Evolutionary conservation across 768 basidiomycete genomes (phyloP), one percentile per base, ranked within the genome.

Genomic region (Tulasnella sp.): DNA sequence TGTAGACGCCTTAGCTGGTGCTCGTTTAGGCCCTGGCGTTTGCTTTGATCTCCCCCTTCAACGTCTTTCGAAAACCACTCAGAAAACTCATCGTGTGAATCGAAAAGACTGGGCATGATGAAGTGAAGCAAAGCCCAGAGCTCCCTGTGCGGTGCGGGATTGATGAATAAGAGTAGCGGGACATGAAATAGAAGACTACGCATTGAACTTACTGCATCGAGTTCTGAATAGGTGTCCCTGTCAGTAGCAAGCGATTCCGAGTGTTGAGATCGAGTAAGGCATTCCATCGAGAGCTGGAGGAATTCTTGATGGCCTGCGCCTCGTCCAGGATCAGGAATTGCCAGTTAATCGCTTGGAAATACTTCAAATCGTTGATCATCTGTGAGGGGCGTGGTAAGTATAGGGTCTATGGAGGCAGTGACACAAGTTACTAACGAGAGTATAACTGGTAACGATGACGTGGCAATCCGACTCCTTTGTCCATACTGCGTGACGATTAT

Each of bases 11-110:
- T 82, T 45, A 99, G 75, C 70, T 99, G 96, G 70, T 96, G 85
- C 68, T 96, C 94, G 68, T 95, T 96, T 65, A 98, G 76, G 69
- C 85, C 88, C 4, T 88, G 89, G 66, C 90, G 88, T 50, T 73
- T 72, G 69, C 92, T 93, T 70, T 92, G 93, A 3, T 82, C 82
- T 17, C 90, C 91, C 68, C 88, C 94, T 75, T 99, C 96, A 56
- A 98, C 97, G 67, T 97, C 96, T 72, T 97, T 96, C 10, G 95
- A 96, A 71, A 99, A 99, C 96, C 96, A 99, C 71, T 98, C 95
- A 69, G 88, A 92, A 76, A 99, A 99, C 73, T 99, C 96, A 68
- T 98, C 94, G 67, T 98, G 94, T 13, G 94, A 97, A 71, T 98
- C 96, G 71, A 99, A 99, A 56, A 99, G 76, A 69, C 89, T 94